phyloP scores from a whole-genome alignment of 345 rosid genomes.

The Litchi chinensis region DNA sequence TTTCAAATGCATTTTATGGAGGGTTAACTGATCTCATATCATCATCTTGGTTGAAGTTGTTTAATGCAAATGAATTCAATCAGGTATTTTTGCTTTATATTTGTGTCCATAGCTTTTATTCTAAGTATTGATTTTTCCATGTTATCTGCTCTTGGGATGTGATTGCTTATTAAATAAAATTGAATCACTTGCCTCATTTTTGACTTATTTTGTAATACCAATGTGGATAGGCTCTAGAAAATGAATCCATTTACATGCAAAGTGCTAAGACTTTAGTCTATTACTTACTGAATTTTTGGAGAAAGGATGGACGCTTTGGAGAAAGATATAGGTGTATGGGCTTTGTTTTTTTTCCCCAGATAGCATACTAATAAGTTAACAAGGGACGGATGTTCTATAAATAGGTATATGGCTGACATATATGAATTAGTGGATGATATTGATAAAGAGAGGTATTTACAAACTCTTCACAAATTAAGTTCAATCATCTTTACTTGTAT shows the following conservation, averaged over 20 bases:
- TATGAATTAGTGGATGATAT: background rate
- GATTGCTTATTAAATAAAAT: background rate
- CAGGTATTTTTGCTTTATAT: conserved; percentile 54
- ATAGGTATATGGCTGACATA: background rate
- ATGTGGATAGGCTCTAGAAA: background rate
- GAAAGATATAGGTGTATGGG: too few species aligned
- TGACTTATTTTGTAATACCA: background rate
- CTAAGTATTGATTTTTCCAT: background rate
- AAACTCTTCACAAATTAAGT: background rate
- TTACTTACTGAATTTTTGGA: background rate
- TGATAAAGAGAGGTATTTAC: background rate
- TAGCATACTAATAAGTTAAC: background rate
- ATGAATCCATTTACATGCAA: background rate
- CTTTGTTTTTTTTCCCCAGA: too few species aligned
- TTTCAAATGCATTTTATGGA: conserved; percentile 93
- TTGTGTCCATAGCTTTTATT: conserved; percentile 5
- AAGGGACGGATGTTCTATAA: background rate
- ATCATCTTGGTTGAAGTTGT: conserved; percentile 89
- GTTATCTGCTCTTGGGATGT: background rate
- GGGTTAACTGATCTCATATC: conserved; percentile 89
- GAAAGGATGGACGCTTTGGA: background rate
- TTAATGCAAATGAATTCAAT: conserved; percentile 93
- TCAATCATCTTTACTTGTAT: background rate
- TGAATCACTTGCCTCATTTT: background rate
- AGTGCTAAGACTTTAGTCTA: background rate